Evolutionary conservation across 257 asterid genomes (phyloP).

Genomic region (Jasminum sambac): DNA sequence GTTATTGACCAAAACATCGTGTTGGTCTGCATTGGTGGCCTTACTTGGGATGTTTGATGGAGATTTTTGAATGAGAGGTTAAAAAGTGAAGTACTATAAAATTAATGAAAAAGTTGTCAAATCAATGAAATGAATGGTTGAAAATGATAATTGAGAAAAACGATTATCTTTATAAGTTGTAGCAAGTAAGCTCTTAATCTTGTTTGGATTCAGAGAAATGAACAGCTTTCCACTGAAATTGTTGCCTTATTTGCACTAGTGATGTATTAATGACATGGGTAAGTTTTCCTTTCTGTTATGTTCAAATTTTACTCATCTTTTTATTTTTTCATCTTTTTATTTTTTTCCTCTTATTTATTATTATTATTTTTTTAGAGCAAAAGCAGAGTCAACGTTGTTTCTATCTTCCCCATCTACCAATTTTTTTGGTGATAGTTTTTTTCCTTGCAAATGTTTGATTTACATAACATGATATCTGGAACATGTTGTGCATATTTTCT

Average conservation of each 20-base stretch:
- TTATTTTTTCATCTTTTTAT: not conserved
- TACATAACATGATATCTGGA: not conserved
- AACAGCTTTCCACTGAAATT: not conserved
- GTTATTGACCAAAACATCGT: not conserved
- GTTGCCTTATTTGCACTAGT: not conserved
- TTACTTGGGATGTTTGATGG: not conserved
- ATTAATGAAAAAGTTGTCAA: no score
- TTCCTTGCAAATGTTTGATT: conserved; percentile 2
- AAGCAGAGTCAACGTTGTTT: conserved; percentile 1
- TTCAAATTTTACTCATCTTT: not conserved
- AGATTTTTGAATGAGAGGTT: no score
- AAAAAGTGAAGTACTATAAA: no score
- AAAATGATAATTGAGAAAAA: no score
- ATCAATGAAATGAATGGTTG: no score
- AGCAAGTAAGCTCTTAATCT: not conserved
- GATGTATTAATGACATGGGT: not conserved
- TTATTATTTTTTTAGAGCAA: not conserved
- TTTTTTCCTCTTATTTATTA: not conserved
- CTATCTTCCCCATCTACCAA: not conserved
- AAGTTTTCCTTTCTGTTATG: not conserved
- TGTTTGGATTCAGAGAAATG: not conserved
- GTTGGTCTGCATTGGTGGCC: not conserved
- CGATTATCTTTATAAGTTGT: no score
- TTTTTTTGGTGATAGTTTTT: conserved; percentile 3
- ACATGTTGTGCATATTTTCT: not conserved